Percentiles rank a stretch among this genome's conserved stretches.
Conservation (phyloP, 179 eudicot species). For the Gypsophila paniculata region DNA sequence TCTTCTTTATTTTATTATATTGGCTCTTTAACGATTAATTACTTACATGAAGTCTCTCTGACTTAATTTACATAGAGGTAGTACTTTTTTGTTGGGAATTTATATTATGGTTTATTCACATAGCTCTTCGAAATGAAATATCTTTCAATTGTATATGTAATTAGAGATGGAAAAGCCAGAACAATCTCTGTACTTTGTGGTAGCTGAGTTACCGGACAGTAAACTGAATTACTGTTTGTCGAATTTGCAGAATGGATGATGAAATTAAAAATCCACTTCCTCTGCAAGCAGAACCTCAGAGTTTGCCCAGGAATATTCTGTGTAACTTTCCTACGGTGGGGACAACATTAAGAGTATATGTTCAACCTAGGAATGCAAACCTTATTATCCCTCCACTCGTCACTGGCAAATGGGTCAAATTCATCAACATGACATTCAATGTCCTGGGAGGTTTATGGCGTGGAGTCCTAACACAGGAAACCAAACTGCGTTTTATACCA, state of each 20-base stretch:
- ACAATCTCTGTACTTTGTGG: no score
- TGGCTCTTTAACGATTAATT: neutral
- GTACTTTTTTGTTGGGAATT: neutral
- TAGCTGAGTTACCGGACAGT: neutral
- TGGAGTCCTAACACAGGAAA: slow-evolving; percentile 51
- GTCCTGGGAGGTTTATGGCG: slow-evolving; percentile 57
- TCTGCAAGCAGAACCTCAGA: slow-evolving; percentile 48
- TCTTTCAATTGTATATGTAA: neutral
- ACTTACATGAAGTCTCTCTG: no score
- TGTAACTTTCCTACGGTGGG: slow-evolving; percentile 67
- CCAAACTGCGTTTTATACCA: slow-evolving; percentile 57
- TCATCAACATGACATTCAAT: slow-evolving; percentile 42
- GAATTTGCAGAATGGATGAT: slow-evolving; percentile 50
- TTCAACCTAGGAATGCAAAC: slow-evolving; percentile 40
- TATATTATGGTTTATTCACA: neutral
- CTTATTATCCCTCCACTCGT: slow-evolving; percentile 47
- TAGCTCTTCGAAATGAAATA: neutral
- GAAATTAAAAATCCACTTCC: slow-evolving; percentile 59
- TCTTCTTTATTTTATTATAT: neutral
- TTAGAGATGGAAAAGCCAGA: no score
- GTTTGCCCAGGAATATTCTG: slow-evolving; percentile 54
- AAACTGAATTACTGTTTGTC: slow-evolving; percentile 21
- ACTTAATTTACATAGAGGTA: no score
- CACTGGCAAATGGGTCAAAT: slow-evolving; percentile 64
- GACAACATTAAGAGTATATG: slow-evolving; percentile 59